Base-by-base conservation (phyloP, 768 basidiomycete genomes). In the Trametes gibbosa region DNA sequence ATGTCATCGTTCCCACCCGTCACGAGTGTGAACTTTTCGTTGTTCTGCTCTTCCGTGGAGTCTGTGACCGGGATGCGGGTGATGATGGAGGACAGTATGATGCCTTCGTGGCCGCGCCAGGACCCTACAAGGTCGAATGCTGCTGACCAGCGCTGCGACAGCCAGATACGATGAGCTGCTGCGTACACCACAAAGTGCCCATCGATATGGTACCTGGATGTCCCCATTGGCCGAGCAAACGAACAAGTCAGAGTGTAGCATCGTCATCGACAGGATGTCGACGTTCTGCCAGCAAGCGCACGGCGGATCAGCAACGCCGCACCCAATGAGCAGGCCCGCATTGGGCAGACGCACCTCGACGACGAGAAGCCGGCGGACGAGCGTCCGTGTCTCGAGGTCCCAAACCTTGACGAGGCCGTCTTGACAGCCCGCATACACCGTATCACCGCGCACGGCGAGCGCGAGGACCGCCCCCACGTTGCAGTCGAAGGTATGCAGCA, bases 361-460 rank as follows among this genome's bases (percentile, higher is more conserved):
- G 1, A 91, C 87, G 17, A 95, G 87, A 56, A 98, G 88, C 0
- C 87, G 92, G 50, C 96, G 77, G 25, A 98, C 86, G 37, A 91
- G 76, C 0, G 93, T 92, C 63, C 85, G 87, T 0, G 95, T 96
- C 69, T 95, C 94, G 8, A 97, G 74, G 70, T 98, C 95, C 74
- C 92, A 84, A 5, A 98, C 87, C 63, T 89, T 89, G 65, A 98
- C 91, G 65, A 90, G 87, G 2, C 96, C 96, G 62, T 93, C 94
- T 73, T 98, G 96, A 65, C 95, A 90, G 0, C 94, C 96, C 7
- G 92, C 96, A 66, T 89, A 97, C 21, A 98, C 79, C 1, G 92
- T 90, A 19, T 91, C 90, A 21, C 86, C 87, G 34, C 80, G 79
- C 0, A 83, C 82, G 2, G 84, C 84, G 25, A 98, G 78, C 0